These are phyloP conservation scores for Linnemannia schmuckeri DNA, from an alignment of 192 early-diverging fungal genomes.

Conservation along the genomic window DNA sequence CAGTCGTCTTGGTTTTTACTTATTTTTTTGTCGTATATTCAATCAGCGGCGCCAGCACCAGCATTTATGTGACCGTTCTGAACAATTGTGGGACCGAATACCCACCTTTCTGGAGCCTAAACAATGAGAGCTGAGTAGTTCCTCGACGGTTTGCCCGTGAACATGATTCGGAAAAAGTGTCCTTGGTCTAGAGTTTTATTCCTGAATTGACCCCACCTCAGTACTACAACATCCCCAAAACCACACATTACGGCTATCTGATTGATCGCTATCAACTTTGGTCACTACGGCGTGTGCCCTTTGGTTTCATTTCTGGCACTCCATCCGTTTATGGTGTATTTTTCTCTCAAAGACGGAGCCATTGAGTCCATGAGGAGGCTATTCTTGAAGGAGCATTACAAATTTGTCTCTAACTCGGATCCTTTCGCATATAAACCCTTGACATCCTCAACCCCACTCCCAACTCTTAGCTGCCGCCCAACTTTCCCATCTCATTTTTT, in stretches of 20 bases:
- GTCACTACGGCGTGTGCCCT: neutral
- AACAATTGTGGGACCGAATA: neutral
- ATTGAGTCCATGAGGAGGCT: neutral
- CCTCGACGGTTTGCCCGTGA: neutral
- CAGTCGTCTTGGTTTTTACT: neutral
- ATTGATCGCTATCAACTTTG: neutral
- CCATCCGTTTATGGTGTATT: neutral
- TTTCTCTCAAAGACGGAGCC: neutral
- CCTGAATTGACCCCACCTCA: neutral
- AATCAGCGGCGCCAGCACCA: neutral
- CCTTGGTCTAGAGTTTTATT: neutral
- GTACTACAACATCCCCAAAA: neutral
- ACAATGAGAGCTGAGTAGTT: neutral
- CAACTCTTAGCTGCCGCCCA: neutral
- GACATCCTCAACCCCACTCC: neutral
- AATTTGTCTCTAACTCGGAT: neutral
- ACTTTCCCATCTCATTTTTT: neutral
- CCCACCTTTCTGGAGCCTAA: neutral
- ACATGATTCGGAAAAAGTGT: neutral
- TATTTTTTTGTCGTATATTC: neutral
- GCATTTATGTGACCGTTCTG: neutral
- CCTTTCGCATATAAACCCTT: neutral
- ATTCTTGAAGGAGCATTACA: neutral
- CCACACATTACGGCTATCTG: neutral
- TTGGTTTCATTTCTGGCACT: neutral